Evolutionary conservation across 352 stramenopile genomes (phyloP).

Genomic region (Globisporangium nagaii): DNA sequence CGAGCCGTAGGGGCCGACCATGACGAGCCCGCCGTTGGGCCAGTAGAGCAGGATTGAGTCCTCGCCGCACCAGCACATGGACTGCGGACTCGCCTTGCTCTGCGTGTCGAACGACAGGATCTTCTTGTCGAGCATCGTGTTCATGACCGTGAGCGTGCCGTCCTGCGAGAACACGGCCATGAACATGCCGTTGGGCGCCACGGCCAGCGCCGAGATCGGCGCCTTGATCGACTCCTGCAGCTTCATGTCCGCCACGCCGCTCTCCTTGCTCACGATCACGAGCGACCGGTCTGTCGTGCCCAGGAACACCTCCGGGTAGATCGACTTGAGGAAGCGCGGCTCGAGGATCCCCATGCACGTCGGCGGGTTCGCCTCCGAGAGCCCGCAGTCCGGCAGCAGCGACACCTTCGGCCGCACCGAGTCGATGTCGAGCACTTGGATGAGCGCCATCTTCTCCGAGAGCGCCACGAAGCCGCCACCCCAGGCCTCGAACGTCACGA

Average conservation of each 20-base stretch:
- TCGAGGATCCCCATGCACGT: slow-evolving; percentile 92
- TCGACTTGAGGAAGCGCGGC: slow-evolving; percentile 86
- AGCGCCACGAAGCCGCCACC: slow-evolving; percentile 69
- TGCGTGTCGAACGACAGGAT: slow-evolving; percentile 86
- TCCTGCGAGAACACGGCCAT: slow-evolving; percentile 94
- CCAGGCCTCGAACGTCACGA: slow-evolving; percentile 76
- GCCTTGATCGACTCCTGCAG: slow-evolving; percentile 78
- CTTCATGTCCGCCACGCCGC: slow-evolving; percentile 69
- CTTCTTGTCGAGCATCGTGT: slow-evolving; percentile 95
- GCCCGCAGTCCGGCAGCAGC: slow-evolving; percentile 60
- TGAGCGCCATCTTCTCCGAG: slow-evolving; percentile 77
- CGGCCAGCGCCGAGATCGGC: slow-evolving; percentile 89
- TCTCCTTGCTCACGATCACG: slow-evolving; percentile 74
- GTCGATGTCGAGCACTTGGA: slow-evolving; percentile 77
- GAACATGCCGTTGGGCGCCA: slow-evolving; percentile 94
- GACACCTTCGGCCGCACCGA: slow-evolving; percentile 75
- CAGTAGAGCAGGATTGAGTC: slow-evolving; percentile 89
- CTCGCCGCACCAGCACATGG: slow-evolving; percentile 88
- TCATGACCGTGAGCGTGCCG: slow-evolving; percentile 92
- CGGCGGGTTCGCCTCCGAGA: slow-evolving; percentile 66
- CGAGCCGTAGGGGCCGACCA: slow-evolving; percentile 83
- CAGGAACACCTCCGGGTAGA: slow-evolving; percentile 92
- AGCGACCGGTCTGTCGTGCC: slow-evolving; percentile 89
- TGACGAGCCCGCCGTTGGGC: slow-evolving; percentile 71
- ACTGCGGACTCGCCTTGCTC: slow-evolving; percentile 64